A percentile compares a stretch with the other conserved stretches of the same genome.
Conservation (phyloP, 768 basidiomycete species). For the Suillus tomentosus region DNA sequence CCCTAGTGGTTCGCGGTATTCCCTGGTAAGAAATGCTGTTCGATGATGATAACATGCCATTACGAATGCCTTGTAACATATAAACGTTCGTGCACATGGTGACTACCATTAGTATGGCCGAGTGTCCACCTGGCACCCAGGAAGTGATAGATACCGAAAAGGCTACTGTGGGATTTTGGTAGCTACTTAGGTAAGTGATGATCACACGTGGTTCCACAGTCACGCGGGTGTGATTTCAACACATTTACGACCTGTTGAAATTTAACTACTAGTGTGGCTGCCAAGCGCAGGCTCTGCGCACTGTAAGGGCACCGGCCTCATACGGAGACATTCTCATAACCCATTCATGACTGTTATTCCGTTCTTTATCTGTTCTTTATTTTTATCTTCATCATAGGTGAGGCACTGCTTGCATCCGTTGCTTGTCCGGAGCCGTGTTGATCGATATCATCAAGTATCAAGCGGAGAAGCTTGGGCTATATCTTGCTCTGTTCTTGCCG, state of each 20-base stretch:
- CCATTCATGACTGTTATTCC: conserved; percentile 15
- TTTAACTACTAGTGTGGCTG: background rate
- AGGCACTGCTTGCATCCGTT: conserved; percentile 8
- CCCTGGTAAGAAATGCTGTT: background rate
- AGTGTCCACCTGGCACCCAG: no score
- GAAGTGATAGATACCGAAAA: background rate
- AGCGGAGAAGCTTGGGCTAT: conserved; percentile 1
- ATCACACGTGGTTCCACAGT: background rate
- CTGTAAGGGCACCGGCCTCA: conserved; percentile 16
- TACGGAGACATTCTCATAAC: conserved; percentile 7
- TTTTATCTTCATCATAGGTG: conserved; percentile 8
- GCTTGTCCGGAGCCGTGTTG: conserved; percentile 7
- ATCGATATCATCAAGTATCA: conserved; percentile 3
- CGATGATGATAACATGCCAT: background rate
- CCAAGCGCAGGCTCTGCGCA: conserved; percentile 15
- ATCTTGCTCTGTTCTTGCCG: conserved; percentile 2
- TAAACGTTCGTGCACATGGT: background rate
- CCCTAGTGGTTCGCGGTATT: background rate
- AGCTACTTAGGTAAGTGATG: background rate
- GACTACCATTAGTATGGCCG: background rate
- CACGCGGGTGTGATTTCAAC: conserved; percentile 8
- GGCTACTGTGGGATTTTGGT: background rate
- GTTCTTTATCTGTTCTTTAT: conserved; percentile 16
- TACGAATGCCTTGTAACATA: background rate
- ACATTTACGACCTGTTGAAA: background rate